These are phyloP conservation scores for Diplodia mutila DNA, from an alignment of 2,329 filamentous ascomycete genomes.

Conservation along the genomic window DNA sequence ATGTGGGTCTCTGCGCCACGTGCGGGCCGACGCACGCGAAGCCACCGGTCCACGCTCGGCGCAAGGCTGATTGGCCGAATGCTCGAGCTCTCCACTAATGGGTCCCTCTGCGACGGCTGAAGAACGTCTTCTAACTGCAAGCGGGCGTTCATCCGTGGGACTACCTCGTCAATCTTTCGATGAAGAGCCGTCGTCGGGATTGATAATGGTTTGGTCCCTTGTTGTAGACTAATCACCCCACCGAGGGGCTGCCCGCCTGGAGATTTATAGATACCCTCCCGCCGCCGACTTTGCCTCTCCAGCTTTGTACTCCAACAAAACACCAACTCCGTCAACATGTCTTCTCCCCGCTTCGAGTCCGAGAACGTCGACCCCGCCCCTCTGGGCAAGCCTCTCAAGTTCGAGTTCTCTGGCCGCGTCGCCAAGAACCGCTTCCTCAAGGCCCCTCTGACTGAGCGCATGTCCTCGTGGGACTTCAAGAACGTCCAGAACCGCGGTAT, in stretches of 20 bases:
- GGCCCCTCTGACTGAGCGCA: constrained; percentile 67
- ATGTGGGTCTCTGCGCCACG: constrained; percentile 14
- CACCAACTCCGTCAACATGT: not conserved
- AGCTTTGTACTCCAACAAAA: constrained; percentile 15
- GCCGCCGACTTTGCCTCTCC: not conserved
- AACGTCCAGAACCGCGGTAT: constrained; percentile 58
- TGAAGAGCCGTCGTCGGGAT: constrained; percentile 2
- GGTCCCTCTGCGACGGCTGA: not conserved
- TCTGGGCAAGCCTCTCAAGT: constrained; percentile 49
- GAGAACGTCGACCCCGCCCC: constrained; percentile 46
- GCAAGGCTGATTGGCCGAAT: constrained; percentile 5
- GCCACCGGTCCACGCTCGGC: constrained; percentile 10
- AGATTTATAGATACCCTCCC: constrained; percentile 7
- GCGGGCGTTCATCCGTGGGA: not conserved
- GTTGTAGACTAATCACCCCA: constrained; percentile 22
- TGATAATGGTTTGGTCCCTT: constrained; percentile 3
- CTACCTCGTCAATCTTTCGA: constrained; percentile 16
- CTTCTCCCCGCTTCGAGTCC: constrained; percentile 45
- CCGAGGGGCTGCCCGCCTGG: not conserved
- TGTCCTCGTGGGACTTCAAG: constrained; percentile 63
- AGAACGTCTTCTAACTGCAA: constrained; percentile 17
- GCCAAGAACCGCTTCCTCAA: constrained; percentile 69
- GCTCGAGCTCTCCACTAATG: constrained; percentile 1
- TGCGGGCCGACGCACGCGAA: constrained; percentile 20
- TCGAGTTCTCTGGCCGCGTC: constrained; percentile 55